phyloP scores from a whole-genome alignment of 140 eudicot species.

The Senecio squalidus region DNA sequence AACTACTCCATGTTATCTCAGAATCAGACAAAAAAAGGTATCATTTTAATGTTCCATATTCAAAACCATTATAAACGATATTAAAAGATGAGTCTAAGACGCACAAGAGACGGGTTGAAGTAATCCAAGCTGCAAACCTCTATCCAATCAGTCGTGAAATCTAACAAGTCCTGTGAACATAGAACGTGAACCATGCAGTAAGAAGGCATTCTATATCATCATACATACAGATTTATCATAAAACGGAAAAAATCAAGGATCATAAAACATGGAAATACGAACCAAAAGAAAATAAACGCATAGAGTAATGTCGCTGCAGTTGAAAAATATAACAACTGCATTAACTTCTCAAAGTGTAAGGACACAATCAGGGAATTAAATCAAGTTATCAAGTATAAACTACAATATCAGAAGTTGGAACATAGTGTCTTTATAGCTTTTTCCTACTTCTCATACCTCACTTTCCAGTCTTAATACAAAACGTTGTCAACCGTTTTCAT shows the following conservation, averaged over 20 bases:
- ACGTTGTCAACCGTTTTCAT: too few species aligned
- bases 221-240: not conserved
- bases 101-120: constrained; percentile 4
- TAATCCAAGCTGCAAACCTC: constrained; percentile 4
- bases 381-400: too few species aligned
- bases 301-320: too few species aligned
- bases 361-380: too few species aligned
- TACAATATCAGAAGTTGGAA: too few species aligned
- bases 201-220: not conserved
- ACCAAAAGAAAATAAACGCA: not conserved
- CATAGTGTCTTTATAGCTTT: too few species aligned
- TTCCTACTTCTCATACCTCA: too few species aligned
- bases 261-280: not conserved
- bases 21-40: constrained; percentile 1
- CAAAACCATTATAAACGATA: not conserved
- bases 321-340: too few species aligned
- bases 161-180: constrained; percentile 16
- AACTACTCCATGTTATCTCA: not conserved
- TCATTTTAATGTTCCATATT: constrained; percentile 4
- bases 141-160: constrained; percentile 9
- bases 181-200: constrained; percentile 1
- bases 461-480: too few species aligned
- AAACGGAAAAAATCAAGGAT: not conserved
- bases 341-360: too few species aligned
- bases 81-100: not conserved